These are phyloP conservation scores for Vicia sativa DNA, from an alignment of 306 rosid genomes.

Conservation along the genomic window DNA sequence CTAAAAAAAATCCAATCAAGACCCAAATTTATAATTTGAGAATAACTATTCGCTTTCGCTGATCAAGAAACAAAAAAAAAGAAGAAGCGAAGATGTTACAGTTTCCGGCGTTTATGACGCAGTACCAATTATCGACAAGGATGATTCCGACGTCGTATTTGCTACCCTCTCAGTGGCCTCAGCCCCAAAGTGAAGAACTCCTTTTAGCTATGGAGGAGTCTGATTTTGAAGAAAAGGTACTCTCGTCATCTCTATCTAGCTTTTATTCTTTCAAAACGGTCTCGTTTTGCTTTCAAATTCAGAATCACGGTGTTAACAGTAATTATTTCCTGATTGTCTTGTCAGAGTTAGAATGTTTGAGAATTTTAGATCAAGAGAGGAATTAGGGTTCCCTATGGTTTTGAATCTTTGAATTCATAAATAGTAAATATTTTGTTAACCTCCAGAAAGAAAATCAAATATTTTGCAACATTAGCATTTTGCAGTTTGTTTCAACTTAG, in stretches of 20 bases:
- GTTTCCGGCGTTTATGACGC: slow-evolving; percentile 93
- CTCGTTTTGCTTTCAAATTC: neutral
- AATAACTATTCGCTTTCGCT: neutral
- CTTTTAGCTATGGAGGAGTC: slow-evolving; percentile 92
- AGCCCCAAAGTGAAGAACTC: slow-evolving; percentile 82
- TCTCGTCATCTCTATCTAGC: neutral
- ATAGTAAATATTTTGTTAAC: no score
- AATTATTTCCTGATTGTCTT: neutral
- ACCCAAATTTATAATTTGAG: no score
- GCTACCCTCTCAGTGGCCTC: slow-evolving; percentile 93
- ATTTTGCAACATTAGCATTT: no score
- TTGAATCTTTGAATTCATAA: no score
- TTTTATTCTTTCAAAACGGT: neutral
- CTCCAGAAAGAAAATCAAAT: no score
- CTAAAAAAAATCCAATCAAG: no score
- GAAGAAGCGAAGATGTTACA: slow-evolving; percentile 56
- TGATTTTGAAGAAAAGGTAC: slow-evolving; percentile 85
- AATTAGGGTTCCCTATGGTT: no score
- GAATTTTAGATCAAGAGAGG: neutral
- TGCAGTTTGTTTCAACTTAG: no score
- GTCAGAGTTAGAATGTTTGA: neutral
- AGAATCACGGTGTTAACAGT: neutral
- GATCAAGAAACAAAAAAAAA: neutral
- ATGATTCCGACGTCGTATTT: slow-evolving; percentile 82
- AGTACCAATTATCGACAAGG: slow-evolving; percentile 74